Evolutionary conservation across 2,329 filamentous ascomycete species (phyloP), one percentile per base, ranked within the genome.

Genomic region (Aspergillus amoenus): DNA sequence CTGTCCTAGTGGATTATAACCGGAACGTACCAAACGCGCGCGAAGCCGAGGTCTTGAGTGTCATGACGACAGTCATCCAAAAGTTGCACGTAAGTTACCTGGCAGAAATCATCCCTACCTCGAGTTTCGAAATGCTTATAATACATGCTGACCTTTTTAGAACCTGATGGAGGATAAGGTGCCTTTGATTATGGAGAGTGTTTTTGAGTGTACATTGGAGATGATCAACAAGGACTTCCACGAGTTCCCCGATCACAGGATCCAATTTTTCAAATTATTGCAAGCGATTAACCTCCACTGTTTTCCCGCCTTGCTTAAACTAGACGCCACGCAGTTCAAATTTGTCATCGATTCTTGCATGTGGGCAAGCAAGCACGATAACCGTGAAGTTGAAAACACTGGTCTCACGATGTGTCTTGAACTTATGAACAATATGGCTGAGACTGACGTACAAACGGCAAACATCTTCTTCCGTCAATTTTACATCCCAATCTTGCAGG

Each of bases 201-300:
- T 99, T 24, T 99, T 99, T 69, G 93, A 97, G 76, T 97, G 93
- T 80, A 99, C 94, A 3, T 82, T 99, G 56, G 92, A 96, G 69
- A 99, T 99, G 94, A 99, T 99, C 79, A 99, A 97, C 85, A 99
- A 99, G 79, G 94, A 99, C 76, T 99, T 99, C 77, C 97, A 95
- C 46, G 94, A 99, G 73, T 99, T 96, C 75, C 94, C 94, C 0
- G 94, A 99, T 75, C 94, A 99, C 73, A 89, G 95, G 57, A 94
- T 99, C n/a, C 93, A 97, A 75, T 99, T 99, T 77, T 99, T 99
- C 84, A 97, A 96, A 76, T 85, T 99, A 22, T 83, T 99, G 39
- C 86, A 95, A 65, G 91, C 93, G 13, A 97, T 99, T 78, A 99
- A 99, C 76, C 80, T 97, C 47, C 91, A 96, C 74, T 99, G 94